Percentiles rank a stretch among this genome's conserved stretches.
These are phyloP conservation scores for Rubia tinctorum DNA, from an alignment of 305 asterid species.

Conservation along the genomic window DNA sequence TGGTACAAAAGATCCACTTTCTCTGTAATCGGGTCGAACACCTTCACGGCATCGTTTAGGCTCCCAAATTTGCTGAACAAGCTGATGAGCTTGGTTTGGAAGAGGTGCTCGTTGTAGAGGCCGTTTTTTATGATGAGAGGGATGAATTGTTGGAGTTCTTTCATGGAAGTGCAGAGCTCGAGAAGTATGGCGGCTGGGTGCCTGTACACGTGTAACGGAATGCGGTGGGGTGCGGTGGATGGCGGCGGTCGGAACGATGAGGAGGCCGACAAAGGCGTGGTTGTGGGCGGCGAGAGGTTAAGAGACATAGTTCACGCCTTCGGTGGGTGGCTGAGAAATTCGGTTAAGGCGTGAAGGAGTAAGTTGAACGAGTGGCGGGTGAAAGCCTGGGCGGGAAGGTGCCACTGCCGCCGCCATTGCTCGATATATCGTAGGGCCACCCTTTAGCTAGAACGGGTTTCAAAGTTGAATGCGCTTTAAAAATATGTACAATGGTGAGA, in stretches of 20 bases:
- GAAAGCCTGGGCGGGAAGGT: background rate
- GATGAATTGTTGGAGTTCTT: conserved; percentile 72
- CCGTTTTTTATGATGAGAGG: conserved; percentile 70
- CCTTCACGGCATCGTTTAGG: conserved; percentile 59
- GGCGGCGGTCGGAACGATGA: conserved; percentile 32
- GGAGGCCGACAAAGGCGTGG: conserved; percentile 32
- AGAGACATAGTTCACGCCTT: conserved; percentile 9
- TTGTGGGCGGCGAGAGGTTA: conserved; percentile 21
- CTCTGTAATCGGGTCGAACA: conserved; percentile 56
- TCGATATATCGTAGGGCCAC: background rate
- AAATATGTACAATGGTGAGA: no score
- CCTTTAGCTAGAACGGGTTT: no score
- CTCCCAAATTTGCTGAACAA: conserved; percentile 76
- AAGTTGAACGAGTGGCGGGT: conserved; percentile 3
- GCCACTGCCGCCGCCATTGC: background rate
- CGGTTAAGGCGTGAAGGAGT: background rate
- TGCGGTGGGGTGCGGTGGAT: conserved; percentile 41
- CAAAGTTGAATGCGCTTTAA: no score
- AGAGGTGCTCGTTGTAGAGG: conserved; percentile 64
- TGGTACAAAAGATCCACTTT: conserved; percentile 72
- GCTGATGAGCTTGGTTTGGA: conserved; percentile 83
- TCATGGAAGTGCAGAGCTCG: conserved; percentile 64
- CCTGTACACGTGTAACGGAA: conserved; percentile 61
- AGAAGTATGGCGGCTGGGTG: conserved; percentile 80
- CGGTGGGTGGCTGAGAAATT: background rate